Evolutionary conservation across 495 filamentous ascomycete genomes (phyloP), one percentile per base, ranked within the genome.

Genomic region (Geopyxis carbonaria): DNA sequence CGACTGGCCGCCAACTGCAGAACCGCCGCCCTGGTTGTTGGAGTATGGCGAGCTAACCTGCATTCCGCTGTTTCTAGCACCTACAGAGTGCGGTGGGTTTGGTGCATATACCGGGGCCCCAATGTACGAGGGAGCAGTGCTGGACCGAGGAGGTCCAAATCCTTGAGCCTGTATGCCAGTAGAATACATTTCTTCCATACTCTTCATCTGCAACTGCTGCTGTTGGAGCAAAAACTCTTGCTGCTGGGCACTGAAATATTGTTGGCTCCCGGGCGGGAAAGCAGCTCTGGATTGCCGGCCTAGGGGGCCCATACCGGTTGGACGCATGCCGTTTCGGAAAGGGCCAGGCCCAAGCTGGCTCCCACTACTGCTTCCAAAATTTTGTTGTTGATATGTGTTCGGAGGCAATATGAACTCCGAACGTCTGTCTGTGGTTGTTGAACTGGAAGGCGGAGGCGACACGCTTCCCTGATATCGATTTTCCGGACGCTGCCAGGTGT

Each of bases 371-470:
- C 33, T 44, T 11, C 34, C 38, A n/a, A 25, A 16, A 20, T 31
- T 16, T 23, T 34, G 36, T 15, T 24, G 48, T 20, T 41, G 49
- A 27, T 52, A 51, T 16, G 34, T 31, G 15, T 42, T 36, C 14
- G 48, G 32, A 2, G 48, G 48, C 32, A 45, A 39, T 21, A 47
- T 30, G 24, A 47, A 52, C 15, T 47, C 48, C 10, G 49, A 30
- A 19, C 41, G 27, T 9, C 48, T 38, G 21, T 52, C 49, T n/a
- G 43, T 52, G 5, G 49, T 52, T 11, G 48, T 52, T n/a, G 49
- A 51, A 18, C 49, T 46, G 22, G 40, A 47, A 1, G 37, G 34
- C 19, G 39, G 48, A 1, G 49, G 49, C 7, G 49, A 52, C 22
- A 42, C 18, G 1, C 33, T 6, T 36, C 33, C n/a, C n/a, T n/a